Evolutionary conservation across 2,329 filamentous ascomycete genomes (phyloP), one percentile per base, ranked within the genome.

Genomic region (Pseudogymnoascus sp.): DNA sequence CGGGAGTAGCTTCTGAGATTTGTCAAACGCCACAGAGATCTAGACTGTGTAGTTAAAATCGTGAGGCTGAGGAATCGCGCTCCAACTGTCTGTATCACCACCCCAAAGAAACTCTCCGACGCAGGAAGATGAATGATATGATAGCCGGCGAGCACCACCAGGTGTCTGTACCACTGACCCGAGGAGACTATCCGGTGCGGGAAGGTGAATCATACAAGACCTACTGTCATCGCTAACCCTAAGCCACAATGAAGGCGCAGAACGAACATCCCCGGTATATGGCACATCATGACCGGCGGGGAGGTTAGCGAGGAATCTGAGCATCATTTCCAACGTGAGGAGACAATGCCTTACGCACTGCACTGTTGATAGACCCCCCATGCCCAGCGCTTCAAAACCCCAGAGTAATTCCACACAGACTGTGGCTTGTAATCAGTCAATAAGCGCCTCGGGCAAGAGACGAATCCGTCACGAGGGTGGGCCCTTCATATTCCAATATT

Each of bases 401-500:
- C 11, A 34, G 48, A 31, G 5, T 19, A 11, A 34, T 57, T 34
- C 28, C 25, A 10, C 14, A 57, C 34, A 57, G 6, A 34, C 25
- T 57, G 25, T 57, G 51, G 51, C 51, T 34, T 57, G 51, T 19
- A n/a, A 57, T 31, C 45, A 19, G 8, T 34, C 8, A 54, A 34
- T 57, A 57, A 57, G 28, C 51, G 51, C 25, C 28, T 34, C 25
- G 51, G 45, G 45, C 51, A 5, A 57, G 28, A 34, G 10, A 31
- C 3, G 16, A 6, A 19, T 57, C 51, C 10, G n/a, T 57, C 51
- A 57, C 28, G 51, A 34, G 51, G n/a, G 25, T 19, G 25, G 25
- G 51, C 8, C 51, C n/a, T 34, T 34, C 51, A 57, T 57, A 57
- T 57, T 31, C 16, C 51, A 57, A 57, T 57, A 57, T 57, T 34